phyloP scores from a whole-genome alignment of 805 yeast species.

The Candida endomychidarum region DNA sequence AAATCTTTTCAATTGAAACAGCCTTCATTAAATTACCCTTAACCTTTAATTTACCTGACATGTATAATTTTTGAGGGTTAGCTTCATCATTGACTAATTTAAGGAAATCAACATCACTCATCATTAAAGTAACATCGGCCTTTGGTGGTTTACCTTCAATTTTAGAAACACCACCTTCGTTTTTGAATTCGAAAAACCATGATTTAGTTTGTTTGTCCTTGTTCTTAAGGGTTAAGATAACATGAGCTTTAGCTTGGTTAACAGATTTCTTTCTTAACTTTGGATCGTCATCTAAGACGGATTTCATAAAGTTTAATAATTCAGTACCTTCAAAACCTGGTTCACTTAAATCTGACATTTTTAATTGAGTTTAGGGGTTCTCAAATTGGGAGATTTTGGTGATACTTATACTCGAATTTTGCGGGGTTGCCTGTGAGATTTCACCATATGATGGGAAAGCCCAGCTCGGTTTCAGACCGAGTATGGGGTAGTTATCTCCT shows the following conservation, averaged over 20 bases:
- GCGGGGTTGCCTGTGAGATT: slow-evolving; percentile 5
- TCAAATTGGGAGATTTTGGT: not conserved
- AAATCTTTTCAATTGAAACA: slow-evolving; percentile 60
- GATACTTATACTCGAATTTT: not conserved
- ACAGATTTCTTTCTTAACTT: slow-evolving; percentile 20
- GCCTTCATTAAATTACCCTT: slow-evolving; percentile 88
- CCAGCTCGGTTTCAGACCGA: too few species aligned
- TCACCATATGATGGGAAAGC: too few species aligned
- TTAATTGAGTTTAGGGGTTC: not conserved
- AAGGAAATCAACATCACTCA: slow-evolving; percentile 62
- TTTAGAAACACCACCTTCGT: slow-evolving; percentile 43
- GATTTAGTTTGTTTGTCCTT: slow-evolving; percentile 51
- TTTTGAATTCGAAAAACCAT: slow-evolving; percentile 65
- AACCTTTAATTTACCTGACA: slow-evolving; percentile 75
- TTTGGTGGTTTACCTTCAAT: slow-evolving; percentile 45
- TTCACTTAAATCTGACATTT: slow-evolving; percentile 21
- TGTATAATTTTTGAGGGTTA: slow-evolving; percentile 73
- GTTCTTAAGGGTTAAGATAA: slow-evolving; percentile 53
- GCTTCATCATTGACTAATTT: slow-evolving; percentile 69
- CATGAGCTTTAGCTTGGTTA: slow-evolving; percentile 20
- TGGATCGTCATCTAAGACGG: slow-evolving; percentile 23
- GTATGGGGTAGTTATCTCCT: too few species aligned
- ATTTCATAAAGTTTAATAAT: slow-evolving; percentile 23
- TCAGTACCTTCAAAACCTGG: slow-evolving; percentile 27
- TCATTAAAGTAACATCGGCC: slow-evolving; percentile 55